phyloP scores from a whole-genome alignment of 2,329 filamentous ascomycete genomes.

The Calcarisporium arbuscula region DNA sequence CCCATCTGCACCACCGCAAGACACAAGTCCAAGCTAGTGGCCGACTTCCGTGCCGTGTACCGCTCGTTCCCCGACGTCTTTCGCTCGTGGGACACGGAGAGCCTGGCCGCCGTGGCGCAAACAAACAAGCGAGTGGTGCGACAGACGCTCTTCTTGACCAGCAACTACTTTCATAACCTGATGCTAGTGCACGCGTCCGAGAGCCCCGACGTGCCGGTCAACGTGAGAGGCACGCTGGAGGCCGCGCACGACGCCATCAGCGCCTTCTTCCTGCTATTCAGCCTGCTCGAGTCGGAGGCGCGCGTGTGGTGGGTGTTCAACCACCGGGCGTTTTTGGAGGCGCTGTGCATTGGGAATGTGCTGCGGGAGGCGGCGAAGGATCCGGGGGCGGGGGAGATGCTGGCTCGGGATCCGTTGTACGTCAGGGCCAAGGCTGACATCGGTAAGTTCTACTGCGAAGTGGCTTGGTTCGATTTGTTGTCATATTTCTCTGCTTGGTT shows the following conservation, averaged over 20 bases:
- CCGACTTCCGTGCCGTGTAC: conserved; percentile 65
- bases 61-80: conserved; percentile 67
- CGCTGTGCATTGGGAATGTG: conserved; percentile 59
- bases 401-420: conserved; percentile 50
- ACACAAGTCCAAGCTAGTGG: conserved; percentile 64
- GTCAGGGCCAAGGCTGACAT: conserved; percentile 56
- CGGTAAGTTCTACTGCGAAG: no score
- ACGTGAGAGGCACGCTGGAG: conserved; percentile 64
- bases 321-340: conserved; percentile 73
- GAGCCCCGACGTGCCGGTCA: conserved; percentile 55
- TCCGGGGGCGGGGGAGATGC: conserved; percentile 36
- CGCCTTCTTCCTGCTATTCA: conserved; percentile 68
- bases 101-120: conserved; percentile 49
- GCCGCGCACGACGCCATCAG: conserved; percentile 69
- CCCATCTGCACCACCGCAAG: conserved; percentile 63
- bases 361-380: conserved; percentile 45
- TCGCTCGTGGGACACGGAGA: conserved; percentile 58
- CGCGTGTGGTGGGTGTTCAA: conserved; percentile 83
- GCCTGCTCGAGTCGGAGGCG: conserved; percentile 62
- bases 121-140: conserved; percentile 61
- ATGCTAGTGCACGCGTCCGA: conserved; percentile 73
- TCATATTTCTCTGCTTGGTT: no score
- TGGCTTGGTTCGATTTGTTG: not conserved
- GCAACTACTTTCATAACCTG: conserved; percentile 76
- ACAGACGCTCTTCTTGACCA: conserved; percentile 73